Evolutionary conservation across 805 yeast species (phyloP), one percentile per base, ranked within the genome.

Genomic region (Barnettozyma californica): DNA sequence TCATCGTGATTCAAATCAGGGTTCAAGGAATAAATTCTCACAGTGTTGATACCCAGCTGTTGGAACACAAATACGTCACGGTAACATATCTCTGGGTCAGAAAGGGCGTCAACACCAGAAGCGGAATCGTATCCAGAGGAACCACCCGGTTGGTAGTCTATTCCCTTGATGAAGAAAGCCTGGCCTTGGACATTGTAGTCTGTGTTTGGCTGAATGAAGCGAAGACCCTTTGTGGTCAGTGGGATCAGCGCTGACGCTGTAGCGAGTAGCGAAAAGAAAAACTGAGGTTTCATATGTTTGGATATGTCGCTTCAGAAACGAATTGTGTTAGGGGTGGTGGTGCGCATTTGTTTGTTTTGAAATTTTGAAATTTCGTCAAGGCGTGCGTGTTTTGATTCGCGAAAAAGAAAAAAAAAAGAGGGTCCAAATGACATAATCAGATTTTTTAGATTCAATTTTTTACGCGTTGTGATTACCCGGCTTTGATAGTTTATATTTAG

Each of bases 131-230:
- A 70, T 14, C 68, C 73, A 1, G 95, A 86, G 0, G 96, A 83
- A 2, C 97, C 97, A 54, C 97, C 97, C 0, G 92, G 95, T 68
- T 88, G 95, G 67, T 91, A 91, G 67, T 89, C 97, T 37, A 91
- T 80, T 53, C 97, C 97, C 52, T 87, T 79, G 48, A 90, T 73
- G 65, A 83, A 84, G 64, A 88, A 91, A 9, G 87, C 84, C 41
- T 75, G 74, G 31, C 83, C 83, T 31, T 71, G 70, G 29, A 69
- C 70, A 5, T 63, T 51, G 13, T 73, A 67, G 45, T 68, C 67
- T 7, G 73, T 58, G 39, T 73, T 67, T 20, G 87, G 84, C 55
- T 74, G 68, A 58, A 83, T 78, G 62, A 85, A 83, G 48, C 84
- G 70, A 52, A 74, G 74, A 35, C 83, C 84, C 48, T 73, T 70